Conservation (phyloP, 2,329 filamentous ascomycete genomes). For the Paraconiothyrium brasiliense region DNA sequence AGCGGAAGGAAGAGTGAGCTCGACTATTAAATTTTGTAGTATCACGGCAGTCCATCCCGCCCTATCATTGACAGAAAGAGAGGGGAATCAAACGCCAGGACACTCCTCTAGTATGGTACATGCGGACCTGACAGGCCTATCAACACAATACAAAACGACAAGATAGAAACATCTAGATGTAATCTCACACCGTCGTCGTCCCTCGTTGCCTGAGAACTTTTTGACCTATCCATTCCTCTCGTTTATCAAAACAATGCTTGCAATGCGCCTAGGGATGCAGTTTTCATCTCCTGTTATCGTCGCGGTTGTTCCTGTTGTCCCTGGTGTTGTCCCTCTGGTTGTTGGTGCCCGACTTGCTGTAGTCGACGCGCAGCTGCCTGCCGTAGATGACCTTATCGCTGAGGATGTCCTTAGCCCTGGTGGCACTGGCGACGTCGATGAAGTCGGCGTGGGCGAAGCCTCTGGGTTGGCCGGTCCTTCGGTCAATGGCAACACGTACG, state of each 20-base stretch:
- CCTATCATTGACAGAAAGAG: slow-evolving; percentile 31
- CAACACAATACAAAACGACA: slow-evolving; percentile 37
- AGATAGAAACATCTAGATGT: slow-evolving; percentile 24
- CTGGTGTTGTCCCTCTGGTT: slow-evolving; percentile 18
- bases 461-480: slow-evolving; percentile 79
- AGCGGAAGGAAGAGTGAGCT: not conserved
- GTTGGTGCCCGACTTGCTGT: slow-evolving; percentile 49
- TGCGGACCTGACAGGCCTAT: slow-evolving; percentile 28
- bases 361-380: slow-evolving; percentile 73
- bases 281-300: not conserved
- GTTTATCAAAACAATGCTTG: slow-evolving; percentile 7
- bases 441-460: slow-evolving; percentile 91
- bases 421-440: slow-evolving; percentile 71
- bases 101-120: slow-evolving; percentile 44
- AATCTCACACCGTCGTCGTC: slow-evolving; percentile 12
- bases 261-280: not conserved
- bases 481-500: slow-evolving; percentile 84
- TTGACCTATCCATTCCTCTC: not conserved
- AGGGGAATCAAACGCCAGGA: slow-evolving; percentile 38
- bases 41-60: slow-evolving; percentile 14
- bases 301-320: not conserved
- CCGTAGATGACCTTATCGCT: slow-evolving; percentile 69
- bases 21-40: slow-evolving; percentile 22
- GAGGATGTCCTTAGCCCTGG: slow-evolving; percentile 66
- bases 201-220: slow-evolving; percentile 13